A percentile compares a stretch with the other conserved stretches of the same genome.
Evolutionary conservation across 2,329 filamentous ascomycete species (phyloP).

Genomic region (Mycosphaerella sp.): DNA sequence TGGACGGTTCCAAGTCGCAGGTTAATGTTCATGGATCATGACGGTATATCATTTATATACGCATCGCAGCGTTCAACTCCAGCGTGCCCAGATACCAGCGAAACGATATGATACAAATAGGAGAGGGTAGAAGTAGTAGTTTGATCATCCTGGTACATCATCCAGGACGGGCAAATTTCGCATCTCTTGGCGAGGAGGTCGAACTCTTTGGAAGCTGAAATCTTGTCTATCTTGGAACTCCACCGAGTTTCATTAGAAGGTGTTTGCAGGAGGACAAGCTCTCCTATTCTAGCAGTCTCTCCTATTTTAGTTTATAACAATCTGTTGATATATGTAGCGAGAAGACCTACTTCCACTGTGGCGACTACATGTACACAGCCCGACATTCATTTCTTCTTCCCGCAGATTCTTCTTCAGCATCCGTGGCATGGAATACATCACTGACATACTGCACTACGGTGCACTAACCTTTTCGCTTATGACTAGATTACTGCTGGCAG

Average conservation of each 20-base stretch:
- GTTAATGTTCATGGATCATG: no score
- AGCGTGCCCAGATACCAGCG: no score
- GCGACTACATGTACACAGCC: no score
- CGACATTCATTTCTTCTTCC: neutral
- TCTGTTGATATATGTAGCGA: no score
- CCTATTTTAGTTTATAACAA: no score
- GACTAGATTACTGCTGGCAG: conserved; percentile 1
- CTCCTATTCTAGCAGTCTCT: neutral
- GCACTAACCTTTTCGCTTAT: conserved; percentile 1
- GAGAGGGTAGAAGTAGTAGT: neutral
- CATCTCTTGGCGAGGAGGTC: conserved; percentile 1
- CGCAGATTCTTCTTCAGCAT: neutral
- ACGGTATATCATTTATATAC: no score
- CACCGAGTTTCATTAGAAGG: neutral
- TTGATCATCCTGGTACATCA: neutral
- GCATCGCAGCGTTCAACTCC: no score
- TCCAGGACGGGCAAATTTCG: conserved; percentile 6
- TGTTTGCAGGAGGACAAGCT: neutral
- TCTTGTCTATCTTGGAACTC: neutral
- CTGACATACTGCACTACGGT: conserved; percentile 1
- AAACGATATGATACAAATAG: neutral
- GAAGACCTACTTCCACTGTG: no score
- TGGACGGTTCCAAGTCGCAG: no score
- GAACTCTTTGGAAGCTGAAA: no score
- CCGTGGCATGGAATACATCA: neutral